A percentile compares a stretch with the other conserved stretches of the same genome.
phyloP scores from a whole-genome alignment of 176 grass and related monocot species.

The Coix lacrymajobi region DNA sequence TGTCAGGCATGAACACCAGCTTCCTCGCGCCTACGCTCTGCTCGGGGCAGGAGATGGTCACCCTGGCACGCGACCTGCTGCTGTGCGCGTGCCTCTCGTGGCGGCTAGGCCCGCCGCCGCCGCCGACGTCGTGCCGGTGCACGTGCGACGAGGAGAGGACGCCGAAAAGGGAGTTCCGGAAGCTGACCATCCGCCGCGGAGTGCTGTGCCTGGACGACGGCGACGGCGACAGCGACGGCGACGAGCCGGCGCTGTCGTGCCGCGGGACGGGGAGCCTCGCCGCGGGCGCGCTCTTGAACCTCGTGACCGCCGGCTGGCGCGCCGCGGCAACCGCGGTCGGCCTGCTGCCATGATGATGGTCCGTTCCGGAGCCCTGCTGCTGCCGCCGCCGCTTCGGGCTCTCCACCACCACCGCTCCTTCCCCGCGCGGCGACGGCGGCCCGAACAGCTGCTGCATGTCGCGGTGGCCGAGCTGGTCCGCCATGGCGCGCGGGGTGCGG shows the following conservation, averaged over 20 bases:
- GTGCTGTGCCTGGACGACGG: not conserved
- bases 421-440: not conserved
- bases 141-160: constrained; percentile 40
- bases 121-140: not conserved
- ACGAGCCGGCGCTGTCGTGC: not conserved
- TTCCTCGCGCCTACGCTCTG: constrained; percentile 9
- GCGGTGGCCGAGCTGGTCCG: constrained; percentile 31
- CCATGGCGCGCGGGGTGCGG: constrained; percentile 37
- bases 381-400: not conserved
- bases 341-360: not conserved
- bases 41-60: constrained; percentile 63
- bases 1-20: constrained; percentile 64
- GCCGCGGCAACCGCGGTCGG: not conserved
- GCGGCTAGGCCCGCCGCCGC: not conserved
- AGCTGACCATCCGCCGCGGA: constrained; percentile 33
- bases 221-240: not conserved
- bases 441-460: constrained; percentile 46
- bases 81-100: not conserved
- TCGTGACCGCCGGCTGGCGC: not conserved
- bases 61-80: not conserved
- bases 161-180: constrained; percentile 75
- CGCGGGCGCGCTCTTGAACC: constrained; percentile 37
- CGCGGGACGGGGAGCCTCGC: not conserved
- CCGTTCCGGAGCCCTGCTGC: not conserved
- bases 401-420: not conserved